Percentiles rank a stretch among this genome's conserved stretches.
phyloP scores from a whole-genome alignment of 768 basidiomycete genomes.

The Russula foetens region DNA sequence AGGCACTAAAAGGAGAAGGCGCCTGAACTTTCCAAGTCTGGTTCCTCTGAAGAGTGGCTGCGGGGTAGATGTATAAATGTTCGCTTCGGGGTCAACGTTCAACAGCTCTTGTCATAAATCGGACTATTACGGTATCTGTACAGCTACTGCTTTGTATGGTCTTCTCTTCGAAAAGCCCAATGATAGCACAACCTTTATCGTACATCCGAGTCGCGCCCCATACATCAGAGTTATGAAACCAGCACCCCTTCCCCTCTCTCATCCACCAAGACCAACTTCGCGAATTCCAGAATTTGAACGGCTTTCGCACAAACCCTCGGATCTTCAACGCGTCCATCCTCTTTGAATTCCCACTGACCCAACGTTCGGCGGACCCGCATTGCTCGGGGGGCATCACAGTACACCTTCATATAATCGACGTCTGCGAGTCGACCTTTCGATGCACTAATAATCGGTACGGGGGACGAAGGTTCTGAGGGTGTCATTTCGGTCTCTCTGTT shows the following conservation, averaged over 20 bases:
- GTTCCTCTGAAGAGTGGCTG: background rate
- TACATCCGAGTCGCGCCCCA: background rate
- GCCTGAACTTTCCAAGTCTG: background rate
- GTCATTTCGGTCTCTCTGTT: constrained; percentile 4
- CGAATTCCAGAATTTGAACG: constrained; percentile 4
- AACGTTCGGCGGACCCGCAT: constrained; percentile 6
- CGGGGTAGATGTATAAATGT: background rate
- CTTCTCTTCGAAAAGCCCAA: background rate
- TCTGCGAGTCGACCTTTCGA: background rate
- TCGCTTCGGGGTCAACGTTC: background rate
- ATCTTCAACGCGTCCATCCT: background rate
- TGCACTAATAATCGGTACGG: background rate
- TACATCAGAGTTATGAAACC: background rate
- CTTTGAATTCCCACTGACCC: constrained; percentile 1
- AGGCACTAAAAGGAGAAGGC: background rate
- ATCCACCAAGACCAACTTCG: constrained; percentile 6
- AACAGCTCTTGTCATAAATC: background rate
- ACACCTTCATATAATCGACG: constrained; percentile 11
- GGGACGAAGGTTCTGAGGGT: background rate
- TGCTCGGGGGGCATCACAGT: constrained; percentile 10
- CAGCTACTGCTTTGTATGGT: no score
- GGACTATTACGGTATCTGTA: background rate
- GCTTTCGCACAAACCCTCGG: background rate
- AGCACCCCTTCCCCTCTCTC: constrained; percentile 14
- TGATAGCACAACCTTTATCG: background rate